phyloP scores from a whole-genome alignment of 805 yeast genomes.

The Teunomyces aglyptinius region DNA sequence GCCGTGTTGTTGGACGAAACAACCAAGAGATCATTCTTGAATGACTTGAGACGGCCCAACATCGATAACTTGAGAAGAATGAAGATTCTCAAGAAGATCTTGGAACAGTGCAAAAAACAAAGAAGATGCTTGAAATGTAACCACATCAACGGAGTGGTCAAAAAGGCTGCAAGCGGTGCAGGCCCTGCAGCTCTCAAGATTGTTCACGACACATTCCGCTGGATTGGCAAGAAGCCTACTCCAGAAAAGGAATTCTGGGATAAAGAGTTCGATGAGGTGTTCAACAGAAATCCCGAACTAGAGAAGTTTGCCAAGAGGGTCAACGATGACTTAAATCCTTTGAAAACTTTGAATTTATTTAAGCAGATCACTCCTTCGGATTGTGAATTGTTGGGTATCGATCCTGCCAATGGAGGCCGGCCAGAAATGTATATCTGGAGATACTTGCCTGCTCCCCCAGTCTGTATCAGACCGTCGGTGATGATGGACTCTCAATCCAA shows the following conservation, averaged over 20 bases:
- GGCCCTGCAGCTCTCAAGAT: constrained; percentile 93
- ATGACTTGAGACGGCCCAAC: constrained; percentile 83
- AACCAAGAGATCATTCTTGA: constrained; percentile 62
- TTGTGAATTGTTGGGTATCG: constrained; percentile 89
- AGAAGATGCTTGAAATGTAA: constrained; percentile 87
- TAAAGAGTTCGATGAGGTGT: constrained; percentile 75
- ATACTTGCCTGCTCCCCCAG: constrained; percentile 97
- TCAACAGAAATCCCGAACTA: constrained; percentile 76
- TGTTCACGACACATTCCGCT: constrained; percentile 92
- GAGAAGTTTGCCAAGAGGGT: constrained; percentile 85
- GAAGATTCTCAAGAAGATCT: constrained; percentile 76
- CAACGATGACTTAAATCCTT: constrained; percentile 90
- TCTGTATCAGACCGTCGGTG: constrained; percentile 96
- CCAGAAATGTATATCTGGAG: constrained; percentile 98
- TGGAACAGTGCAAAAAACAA: constrained; percentile 94
- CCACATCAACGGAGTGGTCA: constrained; percentile 92
- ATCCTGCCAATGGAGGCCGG: constrained; percentile 82
- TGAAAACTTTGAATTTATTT: constrained; percentile 82
- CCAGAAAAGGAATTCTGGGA: constrained; percentile 88
- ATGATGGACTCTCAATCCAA: constrained; percentile 89
- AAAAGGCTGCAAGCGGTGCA: constrained; percentile 89
- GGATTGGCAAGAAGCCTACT: constrained; percentile 87
- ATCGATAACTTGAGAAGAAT: constrained; percentile 89
- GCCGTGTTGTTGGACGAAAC: constrained; percentile 70
- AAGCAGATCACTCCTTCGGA: constrained; percentile 83